Percentiles rank a stretch among this genome's conserved stretches.
phyloP scores from a whole-genome alignment of 1,139 yeast species.

The Pichia sp. region DNA sequence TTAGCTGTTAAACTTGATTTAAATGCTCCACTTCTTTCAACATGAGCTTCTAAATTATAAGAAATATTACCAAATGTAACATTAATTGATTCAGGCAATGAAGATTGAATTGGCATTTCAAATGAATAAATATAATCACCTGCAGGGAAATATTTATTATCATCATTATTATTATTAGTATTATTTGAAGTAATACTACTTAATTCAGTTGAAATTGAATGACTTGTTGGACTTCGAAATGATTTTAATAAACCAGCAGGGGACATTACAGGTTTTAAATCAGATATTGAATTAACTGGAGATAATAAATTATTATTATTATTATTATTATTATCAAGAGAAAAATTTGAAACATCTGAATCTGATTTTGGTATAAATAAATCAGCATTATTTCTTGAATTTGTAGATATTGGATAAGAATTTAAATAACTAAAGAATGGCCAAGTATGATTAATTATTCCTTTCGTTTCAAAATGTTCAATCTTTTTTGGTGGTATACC shows the following conservation, averaged over 20 bases:
- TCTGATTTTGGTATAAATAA: conserved; percentile 34
- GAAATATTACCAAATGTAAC: conserved; percentile 78
- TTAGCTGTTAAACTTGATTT: conserved; percentile 65
- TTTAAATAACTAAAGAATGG: conserved; percentile 58
- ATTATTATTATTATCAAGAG: conserved; percentile 24
- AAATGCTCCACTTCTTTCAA: conserved; percentile 79
- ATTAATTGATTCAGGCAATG: conserved; percentile 71
- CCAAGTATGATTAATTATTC: conserved; percentile 79
- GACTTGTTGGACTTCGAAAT: conserved; percentile 11
- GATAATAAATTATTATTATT: conserved; percentile 16
- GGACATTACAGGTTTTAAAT: conserved; percentile 25
- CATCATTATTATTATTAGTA: conserved; percentile 26
- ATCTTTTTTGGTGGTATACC: conserved; percentile 88
- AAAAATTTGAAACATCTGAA: conserved; percentile 30
- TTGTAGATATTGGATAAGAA: conserved; percentile 23
- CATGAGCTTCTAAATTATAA: conserved; percentile 60
- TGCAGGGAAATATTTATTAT: conserved; percentile 47
- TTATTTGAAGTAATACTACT: conserved; percentile 8
- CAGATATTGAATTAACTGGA: conserved; percentile 22
- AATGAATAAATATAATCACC: conserved; percentile 92
- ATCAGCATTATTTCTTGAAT: conserved; percentile 53
- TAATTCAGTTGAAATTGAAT: conserved; percentile 19
- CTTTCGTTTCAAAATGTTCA: conserved; percentile 57
- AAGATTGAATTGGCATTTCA: conserved; percentile 79
- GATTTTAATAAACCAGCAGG: conserved; percentile 33